Conservation (phyloP, 2,329 filamentous ascomycete genomes). For the Thelonectria olida region DNA sequence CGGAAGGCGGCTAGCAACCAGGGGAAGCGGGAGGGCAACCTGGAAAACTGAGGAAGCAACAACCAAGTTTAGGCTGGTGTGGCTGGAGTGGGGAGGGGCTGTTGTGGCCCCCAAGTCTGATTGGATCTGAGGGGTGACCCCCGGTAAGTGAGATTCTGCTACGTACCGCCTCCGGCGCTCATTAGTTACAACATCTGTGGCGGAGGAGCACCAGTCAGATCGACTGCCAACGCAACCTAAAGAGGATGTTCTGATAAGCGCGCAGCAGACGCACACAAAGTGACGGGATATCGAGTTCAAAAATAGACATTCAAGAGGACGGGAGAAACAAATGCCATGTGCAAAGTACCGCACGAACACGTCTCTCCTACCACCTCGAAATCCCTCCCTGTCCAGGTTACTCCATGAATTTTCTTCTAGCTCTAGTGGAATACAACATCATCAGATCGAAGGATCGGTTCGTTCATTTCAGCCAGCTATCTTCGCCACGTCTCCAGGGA, state of each 20-base stretch:
- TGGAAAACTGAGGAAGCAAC: neutral
- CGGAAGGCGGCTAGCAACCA: neutral
- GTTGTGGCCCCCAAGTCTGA: constrained; percentile 14
- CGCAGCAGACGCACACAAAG: constrained; percentile 16
- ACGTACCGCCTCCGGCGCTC: neutral
- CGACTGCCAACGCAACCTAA: constrained; percentile 1
- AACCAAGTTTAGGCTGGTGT: constrained; percentile 16
- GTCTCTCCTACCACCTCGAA: neutral
- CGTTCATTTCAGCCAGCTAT: neutral
- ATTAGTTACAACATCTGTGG: neutral
- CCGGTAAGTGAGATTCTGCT: constrained; percentile 4
- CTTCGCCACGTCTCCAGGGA: constrained; percentile 12
- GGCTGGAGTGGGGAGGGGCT: constrained; percentile 20
- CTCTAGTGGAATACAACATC: neutral
- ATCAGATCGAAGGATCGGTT: constrained; percentile 3
- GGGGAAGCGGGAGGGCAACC: neutral
- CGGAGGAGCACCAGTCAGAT: neutral
- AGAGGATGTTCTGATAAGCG: constrained; percentile 15
- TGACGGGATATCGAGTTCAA: neutral
- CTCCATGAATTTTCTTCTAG: neutral
- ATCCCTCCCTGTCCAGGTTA: neutral
- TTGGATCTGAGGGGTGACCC: constrained; percentile 8
- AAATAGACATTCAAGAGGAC: neutral
- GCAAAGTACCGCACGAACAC: no score
- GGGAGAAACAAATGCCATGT: no score